These are phyloP conservation scores for Nemania bipapillata DNA, from an alignment of 2,329 filamentous ascomycete genomes.

Conservation along the genomic window DNA sequence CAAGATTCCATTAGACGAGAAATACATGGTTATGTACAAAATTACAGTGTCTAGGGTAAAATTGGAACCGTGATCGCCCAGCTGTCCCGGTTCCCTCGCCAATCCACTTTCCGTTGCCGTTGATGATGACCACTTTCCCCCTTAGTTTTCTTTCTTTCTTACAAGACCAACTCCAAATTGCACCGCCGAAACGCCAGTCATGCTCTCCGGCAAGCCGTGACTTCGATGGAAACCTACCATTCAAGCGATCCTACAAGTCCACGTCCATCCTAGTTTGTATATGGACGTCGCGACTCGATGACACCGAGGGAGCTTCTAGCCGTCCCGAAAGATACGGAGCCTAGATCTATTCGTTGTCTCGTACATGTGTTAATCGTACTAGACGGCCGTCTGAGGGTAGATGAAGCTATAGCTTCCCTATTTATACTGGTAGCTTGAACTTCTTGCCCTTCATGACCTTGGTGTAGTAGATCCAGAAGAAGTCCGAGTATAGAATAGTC, in stretches of 20 bases:
- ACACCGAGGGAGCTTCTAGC: slow-evolving; percentile 1
- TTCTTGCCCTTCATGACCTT: slow-evolving; percentile 92
- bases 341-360: background rate
- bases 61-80: slow-evolving; percentile 18
- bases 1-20: slow-evolving; percentile 21
- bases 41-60: slow-evolving; percentile 29
- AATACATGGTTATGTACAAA: slow-evolving; percentile 1
- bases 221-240: slow-evolving; percentile 21
- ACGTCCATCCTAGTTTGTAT: background rate
- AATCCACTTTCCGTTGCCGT: slow-evolving; percentile 26
- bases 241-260: background rate
- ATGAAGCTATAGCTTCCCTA: background rate
- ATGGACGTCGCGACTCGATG: slow-evolving; percentile 1
- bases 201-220: slow-evolving; percentile 31
- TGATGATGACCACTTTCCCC: slow-evolving; percentile 19
- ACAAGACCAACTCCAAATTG: slow-evolving; percentile 33
- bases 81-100: slow-evolving; percentile 11
- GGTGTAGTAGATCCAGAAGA: slow-evolving; percentile 99
- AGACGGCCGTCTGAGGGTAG: background rate
- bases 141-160: slow-evolving; percentile 22
- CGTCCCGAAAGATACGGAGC: slow-evolving; percentile 4
- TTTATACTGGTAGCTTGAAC: slow-evolving; percentile 83
- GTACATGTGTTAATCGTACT: background rate
- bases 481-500: slow-evolving; percentile 96
- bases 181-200: slow-evolving; percentile 41